These are phyloP conservation scores for Parascedosporium putredinis DNA, from an alignment of 2,329 filamentous ascomycete genomes.

Conservation along the genomic window DNA sequence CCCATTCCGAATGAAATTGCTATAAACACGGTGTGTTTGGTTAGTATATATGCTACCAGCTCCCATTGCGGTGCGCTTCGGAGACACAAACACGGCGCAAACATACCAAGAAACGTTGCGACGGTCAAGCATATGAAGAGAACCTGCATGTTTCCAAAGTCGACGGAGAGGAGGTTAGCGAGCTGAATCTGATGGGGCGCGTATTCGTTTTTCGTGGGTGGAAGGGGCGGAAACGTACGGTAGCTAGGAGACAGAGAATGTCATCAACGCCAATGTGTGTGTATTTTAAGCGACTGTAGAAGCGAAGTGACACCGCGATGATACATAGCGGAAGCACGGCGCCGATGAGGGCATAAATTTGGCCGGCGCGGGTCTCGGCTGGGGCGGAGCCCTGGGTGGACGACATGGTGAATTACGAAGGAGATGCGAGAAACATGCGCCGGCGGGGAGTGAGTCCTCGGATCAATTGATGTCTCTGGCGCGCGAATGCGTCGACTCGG, in stretches of 20 bases:
- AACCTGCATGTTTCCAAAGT: neutral
- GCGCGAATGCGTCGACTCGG: no score
- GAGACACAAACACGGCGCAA: neutral
- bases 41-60: no score
- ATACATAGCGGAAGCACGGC: neutral
- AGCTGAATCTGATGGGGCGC: no score
- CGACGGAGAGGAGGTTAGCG: no score
- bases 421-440: no score
- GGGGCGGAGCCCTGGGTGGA: no score
- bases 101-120: neutral
- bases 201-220: no score
- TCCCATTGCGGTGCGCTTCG: neutral
- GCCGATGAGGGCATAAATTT: neutral
- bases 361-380: neutral
- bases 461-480: no score
- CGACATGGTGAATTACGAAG: no score
- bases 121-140: neutral
- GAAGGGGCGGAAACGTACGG: no score
- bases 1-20: neutral
- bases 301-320: neutral
- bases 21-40: no score
- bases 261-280: neutral
- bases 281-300: neutral
- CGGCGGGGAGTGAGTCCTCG: no score
- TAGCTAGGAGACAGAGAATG: neutral